Conservation (phyloP, 2,329 filamentous ascomycete species). For the Stemphylium lycopersici region DNA sequence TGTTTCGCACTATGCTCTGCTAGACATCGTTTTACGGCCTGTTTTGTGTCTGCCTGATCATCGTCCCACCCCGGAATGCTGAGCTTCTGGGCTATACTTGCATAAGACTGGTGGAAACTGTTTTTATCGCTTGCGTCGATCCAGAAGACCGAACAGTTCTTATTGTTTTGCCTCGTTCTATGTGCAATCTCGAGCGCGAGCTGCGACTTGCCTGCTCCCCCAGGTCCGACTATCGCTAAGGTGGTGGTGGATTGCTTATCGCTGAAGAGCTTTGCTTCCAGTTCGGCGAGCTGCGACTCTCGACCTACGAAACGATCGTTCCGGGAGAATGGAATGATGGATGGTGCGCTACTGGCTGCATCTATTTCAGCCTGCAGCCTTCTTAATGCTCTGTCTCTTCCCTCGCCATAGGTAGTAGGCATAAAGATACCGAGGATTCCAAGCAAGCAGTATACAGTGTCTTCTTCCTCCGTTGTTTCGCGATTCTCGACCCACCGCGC, state of each 20-base stretch:
- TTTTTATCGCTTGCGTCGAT: constrained; percentile 50
- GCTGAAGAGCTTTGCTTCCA: constrained; percentile 34
- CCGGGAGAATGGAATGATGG: too few relatives aligned
- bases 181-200: constrained; percentile 49
- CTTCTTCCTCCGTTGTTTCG: too few relatives aligned
- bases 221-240: constrained; percentile 22
- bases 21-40: constrained; percentile 24
- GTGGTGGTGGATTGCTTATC: constrained; percentile 14
- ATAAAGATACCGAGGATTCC: too few relatives aligned
- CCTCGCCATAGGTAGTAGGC: too few relatives aligned
- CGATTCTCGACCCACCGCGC: too few relatives aligned
- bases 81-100: constrained; percentile 34
- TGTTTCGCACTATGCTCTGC: background rate
- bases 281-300: too few relatives aligned
- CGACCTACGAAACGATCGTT: too few relatives aligned
- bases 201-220: constrained; percentile 30
- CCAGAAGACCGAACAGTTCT: constrained; percentile 54
- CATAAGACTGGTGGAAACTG: constrained; percentile 49
- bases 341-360: too few relatives aligned
- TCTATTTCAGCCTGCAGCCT: too few relatives aligned
- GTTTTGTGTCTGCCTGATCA: constrained; percentile 22
- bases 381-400: too few relatives aligned
- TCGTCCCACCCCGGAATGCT: constrained; percentile 18
- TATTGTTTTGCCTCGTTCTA: constrained; percentile 43
- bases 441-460: too few relatives aligned